Evolutionary conservation across 805 yeast species (phyloP).

Genomic region (Pichia pseudocactophila): DNA sequence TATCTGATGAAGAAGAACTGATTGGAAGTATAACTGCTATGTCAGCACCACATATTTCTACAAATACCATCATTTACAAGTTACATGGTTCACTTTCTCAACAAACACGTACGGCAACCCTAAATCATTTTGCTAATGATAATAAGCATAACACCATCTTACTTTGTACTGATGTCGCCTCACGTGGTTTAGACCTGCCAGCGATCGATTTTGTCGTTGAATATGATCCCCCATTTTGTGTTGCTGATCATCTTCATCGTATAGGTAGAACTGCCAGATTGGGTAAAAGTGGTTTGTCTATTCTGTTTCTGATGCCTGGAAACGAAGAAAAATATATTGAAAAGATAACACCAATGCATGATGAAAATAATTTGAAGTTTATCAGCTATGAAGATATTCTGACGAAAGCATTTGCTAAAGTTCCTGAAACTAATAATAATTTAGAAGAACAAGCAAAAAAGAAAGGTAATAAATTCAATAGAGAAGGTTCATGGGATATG

Average conservation of each 20-base stretch:
- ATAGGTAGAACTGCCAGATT: constrained; percentile 98
- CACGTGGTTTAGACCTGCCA: constrained; percentile 93
- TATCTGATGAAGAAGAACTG: constrained; percentile 5
- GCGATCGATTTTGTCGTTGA: constrained; percentile 80
- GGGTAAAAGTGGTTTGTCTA: constrained; percentile 76
- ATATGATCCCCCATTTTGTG: constrained; percentile 88
- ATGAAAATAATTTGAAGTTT: constrained; percentile 37
- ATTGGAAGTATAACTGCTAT: constrained; percentile 29
- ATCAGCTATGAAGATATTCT: constrained; percentile 39
- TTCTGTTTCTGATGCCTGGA: constrained; percentile 79
- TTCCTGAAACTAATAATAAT: constrained; percentile 18
- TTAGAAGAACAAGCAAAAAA: constrained; percentile 17
- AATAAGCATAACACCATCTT: constrained; percentile 45
- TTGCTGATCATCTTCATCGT: constrained; percentile 93
- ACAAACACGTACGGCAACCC: constrained; percentile 69
- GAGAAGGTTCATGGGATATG: constrained; percentile 63
- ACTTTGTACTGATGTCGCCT: constrained; percentile 95
- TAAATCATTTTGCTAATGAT: constrained; percentile 47
- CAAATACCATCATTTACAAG: constrained; percentile 44
- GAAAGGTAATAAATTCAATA: constrained; percentile 17
- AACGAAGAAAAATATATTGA: constrained; percentile 77
- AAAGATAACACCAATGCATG: constrained; percentile 47
- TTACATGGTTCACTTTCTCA: constrained; percentile 90
- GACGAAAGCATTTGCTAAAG: constrained; percentile 20
- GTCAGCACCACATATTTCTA: constrained; percentile 45